These are phyloP conservation scores for Aeschynomene evenia DNA, from an alignment of 306 rosid genomes.

Conservation along the genomic window DNA sequence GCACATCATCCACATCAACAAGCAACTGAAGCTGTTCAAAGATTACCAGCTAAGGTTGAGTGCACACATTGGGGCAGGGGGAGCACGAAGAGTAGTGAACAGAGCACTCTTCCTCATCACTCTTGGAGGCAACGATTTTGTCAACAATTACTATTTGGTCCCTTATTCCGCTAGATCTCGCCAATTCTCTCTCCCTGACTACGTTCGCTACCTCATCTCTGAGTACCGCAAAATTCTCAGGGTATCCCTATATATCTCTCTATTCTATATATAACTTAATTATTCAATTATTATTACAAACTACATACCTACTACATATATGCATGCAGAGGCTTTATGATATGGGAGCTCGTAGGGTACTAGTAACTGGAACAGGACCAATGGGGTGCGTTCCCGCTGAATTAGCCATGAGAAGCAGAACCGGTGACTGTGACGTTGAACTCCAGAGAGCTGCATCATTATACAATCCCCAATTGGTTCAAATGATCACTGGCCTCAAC, in stretches of 20 bases:
- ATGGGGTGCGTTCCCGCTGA: conserved; percentile 79
- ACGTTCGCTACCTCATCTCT: conserved; percentile 60
- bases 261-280: no score
- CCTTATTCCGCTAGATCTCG: conserved; percentile 88
- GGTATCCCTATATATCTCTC: no score
- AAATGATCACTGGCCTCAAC: conserved; percentile 45
- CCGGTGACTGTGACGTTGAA: conserved; percentile 57
- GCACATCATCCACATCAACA: conserved; percentile 62
- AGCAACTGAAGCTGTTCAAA: conserved; percentile 57
- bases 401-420: conserved; percentile 51
- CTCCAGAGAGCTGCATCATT: conserved; percentile 62
- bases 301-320: background rate
- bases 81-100: conserved; percentile 47
- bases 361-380: conserved; percentile 79
- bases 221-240: conserved; percentile 65
- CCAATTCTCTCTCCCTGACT: conserved; percentile 75
- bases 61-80: conserved; percentile 51
- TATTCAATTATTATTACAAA: no score
- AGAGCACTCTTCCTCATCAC: conserved; percentile 64
- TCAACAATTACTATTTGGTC: conserved; percentile 78
- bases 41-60: conserved; percentile 60
- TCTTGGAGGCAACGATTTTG: conserved; percentile 89
- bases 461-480: conserved; percentile 64
- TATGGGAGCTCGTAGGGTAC: conserved; percentile 61
- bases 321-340: conserved; percentile 60